Evolutionary conservation across 2,329 filamentous ascomycete species (phyloP), one percentile per base, ranked within the genome.

Genomic region (Cordyceps cateniannulata): DNA sequence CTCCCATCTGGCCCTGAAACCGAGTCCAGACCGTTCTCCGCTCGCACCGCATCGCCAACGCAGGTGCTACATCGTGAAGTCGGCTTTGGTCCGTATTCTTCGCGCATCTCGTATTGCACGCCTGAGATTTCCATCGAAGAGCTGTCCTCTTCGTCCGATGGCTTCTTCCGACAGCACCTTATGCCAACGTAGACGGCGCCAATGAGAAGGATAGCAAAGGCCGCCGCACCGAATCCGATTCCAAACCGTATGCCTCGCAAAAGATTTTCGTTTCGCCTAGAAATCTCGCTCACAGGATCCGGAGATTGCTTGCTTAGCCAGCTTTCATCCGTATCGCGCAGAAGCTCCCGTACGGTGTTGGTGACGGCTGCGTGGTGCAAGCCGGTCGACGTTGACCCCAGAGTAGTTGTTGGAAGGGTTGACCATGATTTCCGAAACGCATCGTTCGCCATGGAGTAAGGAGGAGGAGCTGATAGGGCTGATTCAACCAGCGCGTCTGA

Each of bases 271-370:
- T 53, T 29, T 6, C 65, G 47, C 27, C 60, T 53, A 3, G 67
- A 63, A 5, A 60, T 60, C 2, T 69, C 65, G 10, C 60, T 63
- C 9, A 61, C 38, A 3, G 47, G 40, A 22, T 71, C 67, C 24
- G 74, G 69, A 38, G 75, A 70, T 4, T 70, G 68, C 1, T 75
- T 62, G 10, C 73, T 72, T 5, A 76, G 65, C 12, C 65, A 63
- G 32, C 67, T 67, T 53, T 72, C 73, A 60, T 77, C 73, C 8
- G 65, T 65, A n/a, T 72, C 70, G 48, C 69, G 69, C 61, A 75
- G 76, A n/a, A 75, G 67, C 3, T 73, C 74, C 20, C 70, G 69
- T 38, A 76, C 72, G 5, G 71, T 72, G 59, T 74, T 64, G 29
- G 61, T 63, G 12, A 62, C 52, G 20, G 62, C 62, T 44, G 50